Evolutionary conservation across 805 yeast species (phyloP).

Genomic region (Metschnikowia borealis): DNA sequence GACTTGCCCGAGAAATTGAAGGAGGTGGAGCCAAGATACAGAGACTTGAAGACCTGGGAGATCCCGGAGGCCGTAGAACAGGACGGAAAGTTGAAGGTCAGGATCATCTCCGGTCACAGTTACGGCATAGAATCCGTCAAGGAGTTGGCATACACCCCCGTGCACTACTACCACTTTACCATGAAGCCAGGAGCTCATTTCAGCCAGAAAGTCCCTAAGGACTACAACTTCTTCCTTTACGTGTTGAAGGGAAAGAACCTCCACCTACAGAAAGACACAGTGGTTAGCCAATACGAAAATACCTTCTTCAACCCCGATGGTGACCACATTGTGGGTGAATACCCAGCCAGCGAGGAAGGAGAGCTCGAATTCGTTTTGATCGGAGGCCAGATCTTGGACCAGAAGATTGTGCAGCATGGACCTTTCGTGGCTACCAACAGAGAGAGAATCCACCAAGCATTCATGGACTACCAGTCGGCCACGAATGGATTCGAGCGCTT

Average conservation of each 20-base stretch:
- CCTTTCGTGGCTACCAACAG: slow-evolving; percentile 86
- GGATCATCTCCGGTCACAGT: slow-evolving; percentile 73
- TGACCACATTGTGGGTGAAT: slow-evolving; percentile 51
- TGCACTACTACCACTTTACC: slow-evolving; percentile 61
- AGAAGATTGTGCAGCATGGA: slow-evolving; percentile 80
- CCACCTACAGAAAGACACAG: slow-evolving; percentile 38
- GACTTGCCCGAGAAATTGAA: slow-evolving; percentile 19
- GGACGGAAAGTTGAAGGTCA: slow-evolving; percentile 58
- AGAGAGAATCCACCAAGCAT: slow-evolving; percentile 65
- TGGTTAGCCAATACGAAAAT: slow-evolving; percentile 40
- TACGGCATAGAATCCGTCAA: slow-evolving; percentile 69
- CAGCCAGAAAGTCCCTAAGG: slow-evolving; percentile 53
- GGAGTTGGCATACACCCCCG: slow-evolving; percentile 80
- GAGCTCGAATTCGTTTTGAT: slow-evolving; percentile 61
- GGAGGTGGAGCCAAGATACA: slow-evolving; percentile 62
- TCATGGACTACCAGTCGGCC: slow-evolving; percentile 66
- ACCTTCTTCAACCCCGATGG: slow-evolving; percentile 72
- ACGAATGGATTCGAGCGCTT: slow-evolving; percentile 69
- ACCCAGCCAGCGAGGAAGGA: slow-evolving; percentile 31
- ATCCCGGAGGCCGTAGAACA: slow-evolving; percentile 66
- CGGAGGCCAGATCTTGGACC: slow-evolving; percentile 73
- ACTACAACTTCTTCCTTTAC: slow-evolving; percentile 69
- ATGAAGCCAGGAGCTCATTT: slow-evolving; percentile 64
- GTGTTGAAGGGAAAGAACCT: slow-evolving; percentile 56
- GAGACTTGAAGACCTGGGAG: slow-evolving; percentile 68